These are phyloP conservation scores for Brettanomyces anomalus DNA, from an alignment of 805 yeast species.

Conservation along the genomic window DNA sequence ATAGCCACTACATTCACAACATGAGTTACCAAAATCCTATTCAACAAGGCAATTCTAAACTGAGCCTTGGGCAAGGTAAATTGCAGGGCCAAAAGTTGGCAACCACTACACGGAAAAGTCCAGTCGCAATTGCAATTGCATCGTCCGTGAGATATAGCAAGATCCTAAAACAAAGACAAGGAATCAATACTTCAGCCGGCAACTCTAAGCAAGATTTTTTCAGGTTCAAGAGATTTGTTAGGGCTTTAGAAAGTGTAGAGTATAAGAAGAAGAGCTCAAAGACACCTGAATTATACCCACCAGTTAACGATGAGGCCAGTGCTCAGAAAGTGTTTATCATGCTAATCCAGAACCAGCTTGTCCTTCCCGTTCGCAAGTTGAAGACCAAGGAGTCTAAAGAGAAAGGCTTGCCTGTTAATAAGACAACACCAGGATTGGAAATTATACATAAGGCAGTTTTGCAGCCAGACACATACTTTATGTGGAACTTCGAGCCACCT, in stretches of 20 bases:
- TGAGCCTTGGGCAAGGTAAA: neutral
- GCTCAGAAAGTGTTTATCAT: slow-evolving; percentile 56
- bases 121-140: slow-evolving; percentile 62
- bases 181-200: slow-evolving; percentile 43
- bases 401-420: slow-evolving; percentile 54
- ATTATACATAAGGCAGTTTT: slow-evolving; percentile 49
- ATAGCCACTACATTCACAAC: too few relatives aligned
- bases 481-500: slow-evolving; percentile 74
- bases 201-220: slow-evolving; percentile 73
- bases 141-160: slow-evolving; percentile 56
- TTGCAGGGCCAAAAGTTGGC: slow-evolving; percentile 14
- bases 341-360: slow-evolving; percentile 63
- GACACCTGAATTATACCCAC: slow-evolving; percentile 31
- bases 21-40: too few relatives aligned
- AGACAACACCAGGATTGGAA: slow-evolving; percentile 49
- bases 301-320: slow-evolving; percentile 39
- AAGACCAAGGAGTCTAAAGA: slow-evolving; percentile 59
- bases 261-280: slow-evolving; percentile 35
- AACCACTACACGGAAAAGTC: slow-evolving; percentile 28
- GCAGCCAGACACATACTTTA: slow-evolving; percentile 61
- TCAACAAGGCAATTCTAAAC: too few relatives aligned
- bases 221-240: slow-evolving; percentile 70
- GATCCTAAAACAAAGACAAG: slow-evolving; percentile 72
- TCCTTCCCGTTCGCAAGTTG: slow-evolving; percentile 69
- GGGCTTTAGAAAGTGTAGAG: slow-evolving; percentile 70